Conservation (phyloP, 75 land plant species). For the Azolla pinnata region DNA sequence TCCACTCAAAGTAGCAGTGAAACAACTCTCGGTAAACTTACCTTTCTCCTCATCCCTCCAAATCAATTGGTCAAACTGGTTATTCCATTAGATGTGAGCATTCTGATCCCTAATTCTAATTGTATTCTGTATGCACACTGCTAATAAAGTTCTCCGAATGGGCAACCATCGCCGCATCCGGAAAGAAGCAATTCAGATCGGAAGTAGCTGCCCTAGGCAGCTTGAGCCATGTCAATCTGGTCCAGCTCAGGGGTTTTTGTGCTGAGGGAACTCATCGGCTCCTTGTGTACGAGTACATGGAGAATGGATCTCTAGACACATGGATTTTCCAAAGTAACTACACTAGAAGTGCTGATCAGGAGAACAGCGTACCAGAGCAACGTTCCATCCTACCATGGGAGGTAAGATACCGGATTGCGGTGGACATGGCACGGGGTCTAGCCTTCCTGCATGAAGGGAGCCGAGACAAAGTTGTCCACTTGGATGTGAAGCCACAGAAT, state of each 20-base stretch:
- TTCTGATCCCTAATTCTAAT: too few species aligned
- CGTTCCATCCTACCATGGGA: constrained; percentile 60
- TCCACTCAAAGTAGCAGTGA: neutral
- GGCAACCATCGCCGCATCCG: neutral
- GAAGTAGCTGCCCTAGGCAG: constrained; percentile 16
- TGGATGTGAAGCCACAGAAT: constrained; percentile 84
- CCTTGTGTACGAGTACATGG: constrained; percentile 52
- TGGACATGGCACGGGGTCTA: constrained; percentile 57
- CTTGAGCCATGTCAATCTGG: constrained; percentile 16
- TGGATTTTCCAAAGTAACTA: constrained; percentile 38
- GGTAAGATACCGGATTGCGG: constrained; percentile 44
- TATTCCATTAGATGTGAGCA: too few species aligned
- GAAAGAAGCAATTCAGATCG: constrained; percentile 11
- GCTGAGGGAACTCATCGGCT: constrained; percentile 25
- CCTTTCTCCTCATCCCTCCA: too few species aligned
- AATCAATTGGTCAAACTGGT: too few species aligned
- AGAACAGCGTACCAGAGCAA: too few species aligned
- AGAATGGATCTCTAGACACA: constrained; percentile 47
- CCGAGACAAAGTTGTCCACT: constrained; percentile 60
- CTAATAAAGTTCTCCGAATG: too few species aligned
- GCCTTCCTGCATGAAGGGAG: constrained; percentile 71
- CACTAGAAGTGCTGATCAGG: constrained; percentile 3
- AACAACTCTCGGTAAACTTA: neutral
- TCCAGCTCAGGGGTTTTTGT: constrained; percentile 17
- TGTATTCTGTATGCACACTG: too few species aligned